Percentiles rank a stretch among this genome's conserved stretches.
These are phyloP conservation scores for Magnusiomyces fungicola DNA, from an alignment of 1,139 yeast species.

Conservation along the genomic window DNA sequence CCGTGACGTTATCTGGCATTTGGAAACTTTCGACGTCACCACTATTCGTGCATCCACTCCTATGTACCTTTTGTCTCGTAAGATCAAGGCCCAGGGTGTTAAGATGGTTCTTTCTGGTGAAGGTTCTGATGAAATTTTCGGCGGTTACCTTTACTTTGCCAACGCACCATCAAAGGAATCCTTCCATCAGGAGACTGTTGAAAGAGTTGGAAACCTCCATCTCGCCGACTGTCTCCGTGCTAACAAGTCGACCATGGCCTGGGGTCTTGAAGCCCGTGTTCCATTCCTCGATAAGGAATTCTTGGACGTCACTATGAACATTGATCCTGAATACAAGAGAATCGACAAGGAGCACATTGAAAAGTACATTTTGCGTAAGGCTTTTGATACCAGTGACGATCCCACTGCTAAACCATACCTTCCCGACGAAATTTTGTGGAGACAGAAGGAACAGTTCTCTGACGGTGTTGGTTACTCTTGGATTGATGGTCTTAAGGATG, in stretches of 20 bases:
- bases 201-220: slow-evolving; percentile 95
- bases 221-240: slow-evolving; percentile 97
- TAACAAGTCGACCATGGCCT: slow-evolving; percentile 98
- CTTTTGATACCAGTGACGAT: slow-evolving; percentile 82
- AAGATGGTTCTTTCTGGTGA: slow-evolving; percentile 99
- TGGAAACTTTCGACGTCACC: slow-evolving; percentile 97
- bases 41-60: slow-evolving; percentile 99
- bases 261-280: slow-evolving; percentile 99
- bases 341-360: slow-evolving; percentile 76
- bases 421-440: slow-evolving; percentile 95
- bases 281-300: slow-evolving; percentile 95
- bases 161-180: slow-evolving; percentile 88
- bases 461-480: slow-evolving; percentile 99
- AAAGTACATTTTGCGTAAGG: slow-evolving; percentile 92
- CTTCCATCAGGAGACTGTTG: slow-evolving; percentile 92
- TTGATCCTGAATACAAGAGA: slow-evolving; percentile 85
- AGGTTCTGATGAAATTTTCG: slow-evolving; percentile 98
- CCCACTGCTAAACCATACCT: slow-evolving; percentile 72
- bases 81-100: slow-evolving; percentile 98
- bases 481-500: slow-evolving; percentile 96
- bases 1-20: slow-evolving; percentile 86
- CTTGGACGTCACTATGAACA: slow-evolving; percentile 88
- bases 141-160: slow-evolving; percentile 96
- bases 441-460: slow-evolving; percentile 99
- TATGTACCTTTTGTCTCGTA: slow-evolving; percentile 91